These are phyloP conservation scores for Metarhizium humberi DNA, from an alignment of 2,329 filamentous ascomycete genomes.

Conservation along the genomic window DNA sequence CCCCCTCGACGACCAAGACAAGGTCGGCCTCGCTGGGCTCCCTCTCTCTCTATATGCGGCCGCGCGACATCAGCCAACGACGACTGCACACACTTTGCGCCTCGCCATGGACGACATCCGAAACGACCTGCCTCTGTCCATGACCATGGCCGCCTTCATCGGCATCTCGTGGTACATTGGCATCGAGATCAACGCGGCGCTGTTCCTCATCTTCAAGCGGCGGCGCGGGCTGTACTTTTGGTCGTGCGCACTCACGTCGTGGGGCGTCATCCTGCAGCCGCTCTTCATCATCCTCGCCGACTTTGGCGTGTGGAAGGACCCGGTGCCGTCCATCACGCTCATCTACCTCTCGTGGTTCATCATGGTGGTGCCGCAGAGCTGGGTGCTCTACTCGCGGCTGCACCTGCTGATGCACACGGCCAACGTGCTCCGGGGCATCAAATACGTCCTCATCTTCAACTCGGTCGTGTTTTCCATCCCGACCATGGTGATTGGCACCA, in stretches of 20 bases:
- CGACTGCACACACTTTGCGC: neutral
- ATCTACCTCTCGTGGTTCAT: slow-evolving; percentile 16
- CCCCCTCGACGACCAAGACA: too few relatives aligned
- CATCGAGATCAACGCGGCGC: slow-evolving; percentile 19
- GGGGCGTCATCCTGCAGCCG: slow-evolving; percentile 22
- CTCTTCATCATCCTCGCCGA: slow-evolving; percentile 34
- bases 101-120: slow-evolving; percentile 10
- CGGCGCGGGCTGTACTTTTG: slow-evolving; percentile 23
- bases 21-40: too few relatives aligned
- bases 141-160: slow-evolving; percentile 26
- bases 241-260: slow-evolving; percentile 19
- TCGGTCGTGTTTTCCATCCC: slow-evolving; percentile 42
- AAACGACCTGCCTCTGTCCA: slow-evolving; percentile 16
- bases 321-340: slow-evolving; percentile 9
- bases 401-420: slow-evolving; percentile 45
- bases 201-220: slow-evolving; percentile 20
- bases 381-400: slow-evolving; percentile 52
- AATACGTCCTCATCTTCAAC: slow-evolving; percentile 46
- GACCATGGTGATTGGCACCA: slow-evolving; percentile 44
- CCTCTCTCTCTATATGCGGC: too few relatives aligned
- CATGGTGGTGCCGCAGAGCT: slow-evolving; percentile 49
- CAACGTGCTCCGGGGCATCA: slow-evolving; percentile 35
- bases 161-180: slow-evolving; percentile 24
- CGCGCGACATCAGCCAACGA: too few relatives aligned
- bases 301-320: slow-evolving; percentile 11